Evolutionary conservation across 768 basidiomycete species (phyloP).

Genomic region (Pseudohyphozyma bogoriensis): DNA sequence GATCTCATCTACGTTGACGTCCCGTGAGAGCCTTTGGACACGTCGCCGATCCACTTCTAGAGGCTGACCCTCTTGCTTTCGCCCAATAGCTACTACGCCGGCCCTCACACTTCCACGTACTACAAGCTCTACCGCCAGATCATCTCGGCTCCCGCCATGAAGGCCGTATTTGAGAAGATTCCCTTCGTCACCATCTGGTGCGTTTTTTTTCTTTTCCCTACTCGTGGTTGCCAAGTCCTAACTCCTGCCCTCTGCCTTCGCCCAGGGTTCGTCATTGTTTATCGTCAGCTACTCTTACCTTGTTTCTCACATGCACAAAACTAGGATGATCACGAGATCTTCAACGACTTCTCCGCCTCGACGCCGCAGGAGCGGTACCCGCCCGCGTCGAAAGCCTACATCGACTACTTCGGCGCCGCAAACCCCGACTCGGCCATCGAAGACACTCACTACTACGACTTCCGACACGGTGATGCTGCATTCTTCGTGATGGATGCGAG

Average conservation of each 20-base stretch:
- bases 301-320: slow-evolving; percentile 44
- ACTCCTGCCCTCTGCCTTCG: no score
- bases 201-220: background rate
- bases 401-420: slow-evolving; percentile 52
- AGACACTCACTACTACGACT: slow-evolving; percentile 48
- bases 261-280: no score
- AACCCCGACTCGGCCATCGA: slow-evolving; percentile 27
- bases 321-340: slow-evolving; percentile 48
- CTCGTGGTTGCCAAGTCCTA: background rate
- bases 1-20: slow-evolving; percentile 71
- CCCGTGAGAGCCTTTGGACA: no score
- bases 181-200: no score
- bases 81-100: slow-evolving; percentile 51
- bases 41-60: no score
- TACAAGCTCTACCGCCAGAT: slow-evolving; percentile 57
- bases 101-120: slow-evolving; percentile 49
- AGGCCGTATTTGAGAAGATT: slow-evolving; percentile 56
- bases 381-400: slow-evolving; percentile 54
- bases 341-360: slow-evolving; percentile 5
- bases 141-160: slow-evolving; percentile 55
- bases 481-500: slow-evolving; percentile 73
- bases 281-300: no score
- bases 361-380: slow-evolving; percentile 46
- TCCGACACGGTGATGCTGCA: slow-evolving; percentile 50
- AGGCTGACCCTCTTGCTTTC: no score